Evolutionary conservation across 306 rosid species (phyloP), one percentile per base, ranked within the genome.

Genomic region (Betula pendula): DNA sequence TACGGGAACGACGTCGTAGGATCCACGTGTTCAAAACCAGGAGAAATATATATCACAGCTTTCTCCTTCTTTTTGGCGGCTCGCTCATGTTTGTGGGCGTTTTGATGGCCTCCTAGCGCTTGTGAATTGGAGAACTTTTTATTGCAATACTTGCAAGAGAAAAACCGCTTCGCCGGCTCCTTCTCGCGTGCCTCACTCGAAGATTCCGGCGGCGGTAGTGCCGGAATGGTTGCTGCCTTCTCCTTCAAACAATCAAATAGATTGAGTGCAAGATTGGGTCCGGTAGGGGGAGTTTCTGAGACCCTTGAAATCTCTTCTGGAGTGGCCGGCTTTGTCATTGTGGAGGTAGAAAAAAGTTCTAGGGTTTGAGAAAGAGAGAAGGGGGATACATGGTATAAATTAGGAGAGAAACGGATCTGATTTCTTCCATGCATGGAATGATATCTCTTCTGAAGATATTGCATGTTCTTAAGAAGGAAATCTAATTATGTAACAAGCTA

Each of bases 41-140:
- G 42, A 59, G 52, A 8, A 2, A 62, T 4, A 27, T 75, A 14
- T 6, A 38, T 38, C 9, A 73, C n/a, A n/a, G n/a, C 79, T 43
- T 51, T 73, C 0, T 73, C 68, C 20, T 68, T 58, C 66, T 38
- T 78, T 16, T 77, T 70, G 1, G 81, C 80, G 17, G 85, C 84
- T n/a, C 90, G 71, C 71, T 91, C 90, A 0, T 79, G 82, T 53
- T 75, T 84, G 76, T 91, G 94, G 16, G 94, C 94, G 44, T 91
- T 91, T 38, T 91, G 94, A 76, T 91, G 96, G 68, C 96, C 92
- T 1, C 94, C 96, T 0, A 91, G 74, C 0, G 88, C 96, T 70
- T 91, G 94, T 8, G 87, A 86, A 43, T 75, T 89, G 73, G 51
- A 8, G 56, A 91, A 91, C 45, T 83, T 76, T 2, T 70, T 74